phyloP scores from a whole-genome alignment of 2,329 filamentous ascomycete genomes.

The Tothia fuscella region DNA sequence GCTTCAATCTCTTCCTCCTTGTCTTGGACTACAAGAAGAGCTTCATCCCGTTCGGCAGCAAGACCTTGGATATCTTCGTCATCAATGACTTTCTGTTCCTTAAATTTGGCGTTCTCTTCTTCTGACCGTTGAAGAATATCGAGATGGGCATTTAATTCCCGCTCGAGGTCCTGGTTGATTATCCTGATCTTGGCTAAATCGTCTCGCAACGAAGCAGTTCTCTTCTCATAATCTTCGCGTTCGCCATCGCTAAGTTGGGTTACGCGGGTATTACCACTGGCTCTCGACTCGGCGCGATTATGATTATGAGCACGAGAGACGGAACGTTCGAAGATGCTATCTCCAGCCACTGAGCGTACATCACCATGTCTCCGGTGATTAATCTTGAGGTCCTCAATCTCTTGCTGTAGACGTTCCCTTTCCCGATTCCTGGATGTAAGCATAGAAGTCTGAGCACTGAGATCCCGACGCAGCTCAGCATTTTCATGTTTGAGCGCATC shows the following conservation, averaged over 20 bases:
- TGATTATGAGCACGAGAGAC: slow-evolving; percentile 70
- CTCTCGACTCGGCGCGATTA: slow-evolving; percentile 61
- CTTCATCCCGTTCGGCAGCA: slow-evolving; percentile 77
- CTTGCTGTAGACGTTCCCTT: slow-evolving; percentile 87
- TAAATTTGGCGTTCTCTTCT: slow-evolving; percentile 52
- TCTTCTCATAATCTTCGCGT: slow-evolving; percentile 75
- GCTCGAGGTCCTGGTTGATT: slow-evolving; percentile 77
- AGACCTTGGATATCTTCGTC: slow-evolving; percentile 70
- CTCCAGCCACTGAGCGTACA: slow-evolving; percentile 52
- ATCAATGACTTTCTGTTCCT: slow-evolving; percentile 68
- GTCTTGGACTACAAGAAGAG: slow-evolving; percentile 59
- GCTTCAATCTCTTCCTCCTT: slow-evolving; percentile 41
- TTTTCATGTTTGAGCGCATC: slow-evolving; percentile 87
- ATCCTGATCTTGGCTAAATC: slow-evolving; percentile 76
- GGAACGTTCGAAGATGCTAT: slow-evolving; percentile 89
- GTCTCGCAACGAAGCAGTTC: slow-evolving; percentile 72
- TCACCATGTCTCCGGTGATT: slow-evolving; percentile 55
- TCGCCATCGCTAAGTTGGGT: slow-evolving; percentile 60
- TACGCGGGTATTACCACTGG: slow-evolving; percentile 55
- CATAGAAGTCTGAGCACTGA: slow-evolving; percentile 95
- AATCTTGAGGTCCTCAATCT: slow-evolving; percentile 94
- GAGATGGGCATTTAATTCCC: slow-evolving; percentile 68
- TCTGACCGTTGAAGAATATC: slow-evolving; percentile 67
- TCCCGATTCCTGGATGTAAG: slow-evolving; percentile 90
- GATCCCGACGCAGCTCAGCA: slow-evolving; percentile 78